These are phyloP conservation scores for Metschnikowia rubicola DNA, from an alignment of 805 yeast species.

Conservation along the genomic window DNA sequence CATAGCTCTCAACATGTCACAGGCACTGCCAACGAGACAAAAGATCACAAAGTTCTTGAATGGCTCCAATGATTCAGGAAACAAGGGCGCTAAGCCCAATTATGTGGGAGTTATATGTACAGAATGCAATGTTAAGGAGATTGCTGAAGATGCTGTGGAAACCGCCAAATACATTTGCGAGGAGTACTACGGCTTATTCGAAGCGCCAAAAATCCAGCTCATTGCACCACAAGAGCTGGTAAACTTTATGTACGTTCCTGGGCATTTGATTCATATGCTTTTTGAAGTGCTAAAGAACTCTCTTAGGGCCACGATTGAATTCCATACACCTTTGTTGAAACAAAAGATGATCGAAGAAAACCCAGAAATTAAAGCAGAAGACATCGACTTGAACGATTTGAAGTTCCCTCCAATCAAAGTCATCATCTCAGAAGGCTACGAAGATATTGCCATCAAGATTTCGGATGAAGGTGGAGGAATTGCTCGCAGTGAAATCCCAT, in stretches of 20 bases:
- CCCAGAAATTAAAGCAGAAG: slow-evolving; percentile 36
- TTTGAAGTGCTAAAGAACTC: slow-evolving; percentile 87
- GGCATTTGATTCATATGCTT: slow-evolving; percentile 86
- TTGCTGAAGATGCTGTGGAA: slow-evolving; percentile 84
- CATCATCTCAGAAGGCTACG: slow-evolving; percentile 83
- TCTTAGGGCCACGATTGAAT: slow-evolving; percentile 84
- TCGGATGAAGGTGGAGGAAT: slow-evolving; percentile 95
- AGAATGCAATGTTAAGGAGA: slow-evolving; percentile 76
- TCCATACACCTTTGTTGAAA: slow-evolving; percentile 53
- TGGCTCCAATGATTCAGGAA: slow-evolving; percentile 23
- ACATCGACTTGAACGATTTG: slow-evolving; percentile 55
- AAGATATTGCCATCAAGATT: slow-evolving; percentile 85
- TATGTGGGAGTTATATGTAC: slow-evolving; percentile 90
- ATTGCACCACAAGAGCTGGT: slow-evolving; percentile 70
- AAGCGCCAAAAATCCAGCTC: slow-evolving; percentile 78
- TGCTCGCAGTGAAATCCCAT: slow-evolving; percentile 76
- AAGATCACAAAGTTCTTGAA: slow-evolving; percentile 34
- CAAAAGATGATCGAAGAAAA: slow-evolving; percentile 36
- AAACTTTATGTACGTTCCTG: slow-evolving; percentile 88
- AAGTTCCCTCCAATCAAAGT: slow-evolving; percentile 81
- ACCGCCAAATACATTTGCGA: slow-evolving; percentile 89
- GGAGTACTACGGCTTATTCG: slow-evolving; percentile 82
- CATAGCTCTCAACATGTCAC: slow-evolving; percentile 73
- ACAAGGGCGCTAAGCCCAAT: slow-evolving; percentile 36
- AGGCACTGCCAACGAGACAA: slow-evolving; percentile 42